These are phyloP conservation scores for Nakazawaea ambrosiae DNA, from an alignment of 805 yeast genomes.

Conservation along the genomic window DNA sequence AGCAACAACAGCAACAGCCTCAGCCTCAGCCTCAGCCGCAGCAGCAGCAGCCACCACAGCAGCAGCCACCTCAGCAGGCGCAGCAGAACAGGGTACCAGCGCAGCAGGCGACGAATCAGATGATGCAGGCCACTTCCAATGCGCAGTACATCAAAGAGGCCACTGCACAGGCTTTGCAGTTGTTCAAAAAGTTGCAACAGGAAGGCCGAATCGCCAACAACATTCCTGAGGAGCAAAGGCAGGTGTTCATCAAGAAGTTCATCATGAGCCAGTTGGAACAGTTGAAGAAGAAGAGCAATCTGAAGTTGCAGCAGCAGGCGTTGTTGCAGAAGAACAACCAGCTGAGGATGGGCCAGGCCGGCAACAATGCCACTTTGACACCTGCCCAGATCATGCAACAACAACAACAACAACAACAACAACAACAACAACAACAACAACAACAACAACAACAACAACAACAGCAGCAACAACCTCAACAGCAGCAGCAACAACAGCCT, in stretches of 20 bases:
- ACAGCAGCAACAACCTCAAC: constrained; percentile 14
- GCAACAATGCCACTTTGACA: constrained; percentile 13
- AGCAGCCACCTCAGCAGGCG: constrained; percentile 16
- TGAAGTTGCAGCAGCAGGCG: constrained; percentile 5
- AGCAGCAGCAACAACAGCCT: constrained; percentile 16
- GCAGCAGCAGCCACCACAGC: constrained; percentile 13
- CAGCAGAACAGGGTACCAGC: constrained; percentile 9
- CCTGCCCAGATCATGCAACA: constrained; percentile 13
- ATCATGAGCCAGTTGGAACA: constrained; percentile 18
- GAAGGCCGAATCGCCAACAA: constrained; percentile 24
- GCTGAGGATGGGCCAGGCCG: constrained; percentile 12
- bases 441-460: constrained; percentile 12
- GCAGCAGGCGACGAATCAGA: constrained; percentile 17
- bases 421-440: constrained; percentile 15
- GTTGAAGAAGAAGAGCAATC: constrained; percentile 7
- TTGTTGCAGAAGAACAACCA: constrained; percentile 19
- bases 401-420: constrained; percentile 15
- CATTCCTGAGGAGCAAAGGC: constrained; percentile 27
- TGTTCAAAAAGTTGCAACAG: constrained; percentile 26
- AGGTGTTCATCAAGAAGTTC: constrained; percentile 25
- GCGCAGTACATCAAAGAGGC: constrained; percentile 19
- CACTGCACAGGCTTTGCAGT: constrained; percentile 24
- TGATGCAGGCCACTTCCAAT: constrained; percentile 14
- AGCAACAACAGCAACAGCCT: constrained; percentile 14
- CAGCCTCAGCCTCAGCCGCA: constrained; percentile 16